Conservation (phyloP, 805 yeast genomes). For the Sporopachydermia lactativora region DNA sequence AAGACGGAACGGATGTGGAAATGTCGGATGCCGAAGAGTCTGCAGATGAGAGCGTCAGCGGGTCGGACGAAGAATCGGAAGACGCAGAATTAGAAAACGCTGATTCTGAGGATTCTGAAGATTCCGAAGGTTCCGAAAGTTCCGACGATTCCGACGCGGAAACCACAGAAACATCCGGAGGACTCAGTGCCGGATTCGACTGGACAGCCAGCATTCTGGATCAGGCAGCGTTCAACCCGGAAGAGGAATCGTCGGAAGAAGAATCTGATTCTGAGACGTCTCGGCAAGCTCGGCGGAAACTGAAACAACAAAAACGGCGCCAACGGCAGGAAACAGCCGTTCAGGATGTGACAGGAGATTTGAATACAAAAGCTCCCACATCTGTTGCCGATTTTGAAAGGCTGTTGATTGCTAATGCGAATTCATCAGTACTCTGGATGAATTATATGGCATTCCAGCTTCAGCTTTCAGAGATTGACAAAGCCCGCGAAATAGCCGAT, state of each 20-base stretch:
- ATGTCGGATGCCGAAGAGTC: slow-evolving; percentile 7
- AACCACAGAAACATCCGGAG: slow-evolving; percentile 24
- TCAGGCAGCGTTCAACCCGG: slow-evolving; percentile 49
- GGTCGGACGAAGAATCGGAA: not conserved
- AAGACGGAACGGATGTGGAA: slow-evolving; percentile 12
- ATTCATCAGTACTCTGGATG: slow-evolving; percentile 92
- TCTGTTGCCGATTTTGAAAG: slow-evolving; percentile 89
- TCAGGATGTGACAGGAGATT: slow-evolving; percentile 76
- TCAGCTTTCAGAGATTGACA: slow-evolving; percentile 85
- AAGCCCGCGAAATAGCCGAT: slow-evolving; percentile 85
- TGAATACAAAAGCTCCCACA: slow-evolving; percentile 79
- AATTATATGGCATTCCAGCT: slow-evolving; percentile 96
- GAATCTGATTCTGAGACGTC: slow-evolving; percentile 30
- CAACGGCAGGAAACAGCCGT: slow-evolving; percentile 27
- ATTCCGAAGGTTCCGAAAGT: slow-evolving; percentile 17
- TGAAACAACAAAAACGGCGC: slow-evolving; percentile 31
- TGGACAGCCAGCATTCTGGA: slow-evolving; percentile 90
- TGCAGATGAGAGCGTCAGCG: slow-evolving; percentile 10
- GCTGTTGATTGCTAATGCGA: slow-evolving; percentile 79
- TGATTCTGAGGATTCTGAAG: slow-evolving; percentile 20
- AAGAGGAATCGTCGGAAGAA: slow-evolving; percentile 41
- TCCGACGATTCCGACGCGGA: slow-evolving; percentile 18
- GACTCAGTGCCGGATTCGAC: slow-evolving; percentile 82
- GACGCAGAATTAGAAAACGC: slow-evolving; percentile 22
- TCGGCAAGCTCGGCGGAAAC: not conserved